These are phyloP conservation scores for Groenewaldozyma sp. DNA, from an alignment of 1,139 yeast genomes.

Conservation along the genomic window DNA sequence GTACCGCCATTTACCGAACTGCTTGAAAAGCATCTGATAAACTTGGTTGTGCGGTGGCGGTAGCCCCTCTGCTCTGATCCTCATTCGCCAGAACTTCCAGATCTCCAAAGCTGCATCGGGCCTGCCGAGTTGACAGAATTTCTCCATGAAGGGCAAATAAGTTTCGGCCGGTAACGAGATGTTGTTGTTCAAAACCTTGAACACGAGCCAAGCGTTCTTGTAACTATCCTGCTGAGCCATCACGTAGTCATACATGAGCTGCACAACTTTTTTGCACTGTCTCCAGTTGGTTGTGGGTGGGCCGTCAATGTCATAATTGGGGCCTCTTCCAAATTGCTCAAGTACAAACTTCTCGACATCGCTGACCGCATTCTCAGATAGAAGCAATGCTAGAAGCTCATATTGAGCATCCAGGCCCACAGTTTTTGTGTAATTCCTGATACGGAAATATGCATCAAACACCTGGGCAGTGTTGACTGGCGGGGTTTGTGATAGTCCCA, in stretches of 20 bases:
- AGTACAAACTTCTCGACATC: conserved; percentile 52
- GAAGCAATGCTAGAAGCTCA: conserved; percentile 39
- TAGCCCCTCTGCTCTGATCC: conserved; percentile 48
- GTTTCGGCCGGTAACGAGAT: conserved; percentile 53
- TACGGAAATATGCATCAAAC: conserved; percentile 27
- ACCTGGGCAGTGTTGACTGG: conserved; percentile 24
- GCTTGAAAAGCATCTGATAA: conserved; percentile 50
- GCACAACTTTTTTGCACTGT: conserved; percentile 25
- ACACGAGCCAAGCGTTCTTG: conserved; percentile 56
- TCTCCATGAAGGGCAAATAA: conserved; percentile 51
- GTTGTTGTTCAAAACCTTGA: conserved; percentile 48
- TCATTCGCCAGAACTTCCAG: conserved; percentile 52
- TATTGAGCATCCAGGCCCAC: conserved; percentile 39
- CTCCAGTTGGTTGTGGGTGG: conserved; percentile 20
- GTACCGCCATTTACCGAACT: conserved; percentile 51
- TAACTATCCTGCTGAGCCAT: conserved; percentile 34
- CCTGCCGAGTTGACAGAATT: conserved; percentile 47
- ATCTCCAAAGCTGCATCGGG: conserved; percentile 58
- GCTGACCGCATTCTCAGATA: conserved; percentile 35
- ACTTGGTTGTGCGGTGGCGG: conserved; percentile 62
- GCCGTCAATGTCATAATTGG: conserved; percentile 24
- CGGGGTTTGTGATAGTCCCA: conserved; percentile 18
- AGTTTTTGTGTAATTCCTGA: conserved; percentile 33
- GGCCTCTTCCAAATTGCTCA: conserved; percentile 44
- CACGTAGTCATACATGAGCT: conserved; percentile 41